Base-by-base conservation (phyloP, 1,139 yeast species). In the Taphrina flavorubra region DNA sequence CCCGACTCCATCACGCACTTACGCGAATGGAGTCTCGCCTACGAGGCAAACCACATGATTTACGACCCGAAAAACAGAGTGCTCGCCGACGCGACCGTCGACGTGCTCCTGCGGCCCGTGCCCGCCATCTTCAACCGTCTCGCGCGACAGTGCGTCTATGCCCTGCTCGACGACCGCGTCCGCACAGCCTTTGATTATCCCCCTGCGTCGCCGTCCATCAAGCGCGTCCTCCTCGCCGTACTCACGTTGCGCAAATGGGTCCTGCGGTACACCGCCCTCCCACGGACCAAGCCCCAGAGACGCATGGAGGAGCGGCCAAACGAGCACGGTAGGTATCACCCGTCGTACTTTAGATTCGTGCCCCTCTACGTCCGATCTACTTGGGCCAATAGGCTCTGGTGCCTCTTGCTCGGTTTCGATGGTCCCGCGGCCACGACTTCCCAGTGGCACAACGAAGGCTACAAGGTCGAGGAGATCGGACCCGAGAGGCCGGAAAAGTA, bases 21-120 rank as follows among this genome's bases (percentile, higher is more conserved):
- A 18, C 31, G 31, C 6, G 18, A 8, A 10, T 57, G 61, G 61
- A 20, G 51, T n/a, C 37, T 40, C n/a, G 51, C 49, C 16, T 57
- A 57, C 40, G 61, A 57, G 36, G 16, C 6, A 3, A 13, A n/a
- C 3, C 16, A 20, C 47, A 57, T 57, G 61, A 8, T 40, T 18
- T 57, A n/a, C 42, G 34, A 44, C 16, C 18, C 25, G 20, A 57
- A 31, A 4, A 57, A 57, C 39, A 39, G 16, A 10, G 8, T 40
- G 7, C 34, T 57, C 51, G 61, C 61, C 20, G 61, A 57, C 7
- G 31, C 61, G 8, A 57, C 61, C 39, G 25, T 42, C 39, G 51
- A n/a, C 10, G 49, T 57, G 14, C 40, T 57, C 11, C 61, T 57
- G 13, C 39, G 37, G 49, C 61, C 61, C 16, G 51, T 57, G 20